Conservation (phyloP, 2,329 filamentous ascomycete species). For the Paramyrothecium sp. region DNA sequence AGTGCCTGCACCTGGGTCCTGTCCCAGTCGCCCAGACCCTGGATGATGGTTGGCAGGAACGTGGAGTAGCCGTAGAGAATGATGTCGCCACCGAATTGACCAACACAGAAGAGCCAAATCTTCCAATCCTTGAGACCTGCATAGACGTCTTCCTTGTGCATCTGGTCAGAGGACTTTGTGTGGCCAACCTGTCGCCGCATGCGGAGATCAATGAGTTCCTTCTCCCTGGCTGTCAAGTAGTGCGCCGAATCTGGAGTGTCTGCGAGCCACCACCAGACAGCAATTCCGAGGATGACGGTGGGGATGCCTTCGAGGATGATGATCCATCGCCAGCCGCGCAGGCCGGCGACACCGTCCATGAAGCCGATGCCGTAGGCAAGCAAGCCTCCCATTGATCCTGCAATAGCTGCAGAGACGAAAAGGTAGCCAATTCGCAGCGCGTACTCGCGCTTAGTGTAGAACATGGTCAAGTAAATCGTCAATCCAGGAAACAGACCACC, state of each 20-base stretch:
- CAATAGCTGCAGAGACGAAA: slow-evolving; percentile 21
- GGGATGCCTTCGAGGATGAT: slow-evolving; percentile 48
- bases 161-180: slow-evolving; percentile 22
- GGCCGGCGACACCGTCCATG: slow-evolving; percentile 21
- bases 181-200: slow-evolving; percentile 26
- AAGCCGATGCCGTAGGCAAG: slow-evolving; percentile 31
- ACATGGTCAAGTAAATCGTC: slow-evolving; percentile 24
- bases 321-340: slow-evolving; percentile 53
- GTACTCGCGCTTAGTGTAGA: slow-evolving; percentile 22
- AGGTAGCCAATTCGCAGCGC: slow-evolving; percentile 21
- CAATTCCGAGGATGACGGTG: slow-evolving; percentile 27
- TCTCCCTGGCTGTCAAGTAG: slow-evolving; percentile 53
- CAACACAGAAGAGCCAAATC: slow-evolving; percentile 60
- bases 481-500: slow-evolving; percentile 43
- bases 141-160: slow-evolving; percentile 53
- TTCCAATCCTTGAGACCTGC: slow-evolving; percentile 57
- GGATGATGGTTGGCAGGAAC: slow-evolving; percentile 66
- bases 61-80: slow-evolving; percentile 64
- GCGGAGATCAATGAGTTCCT: slow-evolving; percentile 29
- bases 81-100: slow-evolving; percentile 60
- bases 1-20: slow-evolving; percentile 54
- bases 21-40: slow-evolving; percentile 49
- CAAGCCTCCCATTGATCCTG: slow-evolving; percentile 20
- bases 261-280: slow-evolving; percentile 24
- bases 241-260: slow-evolving; percentile 46